Evolutionary conservation across 768 basidiomycete species (phyloP).

Genomic region (Strobilomyces confusus): DNA sequence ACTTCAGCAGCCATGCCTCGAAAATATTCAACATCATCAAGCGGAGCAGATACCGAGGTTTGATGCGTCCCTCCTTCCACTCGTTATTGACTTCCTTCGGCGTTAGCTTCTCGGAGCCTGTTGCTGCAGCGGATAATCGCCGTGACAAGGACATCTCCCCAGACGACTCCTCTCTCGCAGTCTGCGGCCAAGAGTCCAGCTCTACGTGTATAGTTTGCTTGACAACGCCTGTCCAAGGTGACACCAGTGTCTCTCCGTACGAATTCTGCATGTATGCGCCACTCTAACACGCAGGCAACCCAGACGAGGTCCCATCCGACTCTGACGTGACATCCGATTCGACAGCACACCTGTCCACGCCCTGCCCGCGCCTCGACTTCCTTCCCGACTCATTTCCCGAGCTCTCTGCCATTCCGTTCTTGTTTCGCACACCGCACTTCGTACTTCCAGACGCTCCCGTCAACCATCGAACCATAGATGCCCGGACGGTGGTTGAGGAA

Average conservation of each 20-base stretch:
- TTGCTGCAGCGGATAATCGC: not conserved
- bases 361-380: slow-evolving; percentile 11
- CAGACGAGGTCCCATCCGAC: slow-evolving; percentile 6
- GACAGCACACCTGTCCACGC: not conserved
- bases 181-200: slow-evolving; percentile 22
- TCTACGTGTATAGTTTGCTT: slow-evolving; percentile 24
- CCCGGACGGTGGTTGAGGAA: slow-evolving; percentile 20
- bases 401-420: slow-evolving; percentile 30
- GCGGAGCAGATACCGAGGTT: slow-evolving; percentile 13
- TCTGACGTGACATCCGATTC: not conserved
- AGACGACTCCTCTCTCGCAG: not conserved
- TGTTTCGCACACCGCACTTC: slow-evolving; percentile 22
- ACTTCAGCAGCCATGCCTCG: not conserved
- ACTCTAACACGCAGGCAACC: slow-evolving; percentile 15
- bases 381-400: slow-evolving; percentile 13
- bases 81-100: slow-evolving; percentile 11
- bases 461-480: not conserved
- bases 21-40: not conserved
- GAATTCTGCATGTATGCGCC: slow-evolving; percentile 16
- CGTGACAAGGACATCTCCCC: not conserved
- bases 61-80: slow-evolving; percentile 1
- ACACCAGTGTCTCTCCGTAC: slow-evolving; percentile 2
- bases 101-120: slow-evolving; percentile 3
- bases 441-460: not conserved
- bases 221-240: slow-evolving; percentile 17